A percentile compares a stretch with the other conserved stretches of the same genome.
Conservation (phyloP, 352 stramenopile genomes). For the Pythium biforme region DNA sequence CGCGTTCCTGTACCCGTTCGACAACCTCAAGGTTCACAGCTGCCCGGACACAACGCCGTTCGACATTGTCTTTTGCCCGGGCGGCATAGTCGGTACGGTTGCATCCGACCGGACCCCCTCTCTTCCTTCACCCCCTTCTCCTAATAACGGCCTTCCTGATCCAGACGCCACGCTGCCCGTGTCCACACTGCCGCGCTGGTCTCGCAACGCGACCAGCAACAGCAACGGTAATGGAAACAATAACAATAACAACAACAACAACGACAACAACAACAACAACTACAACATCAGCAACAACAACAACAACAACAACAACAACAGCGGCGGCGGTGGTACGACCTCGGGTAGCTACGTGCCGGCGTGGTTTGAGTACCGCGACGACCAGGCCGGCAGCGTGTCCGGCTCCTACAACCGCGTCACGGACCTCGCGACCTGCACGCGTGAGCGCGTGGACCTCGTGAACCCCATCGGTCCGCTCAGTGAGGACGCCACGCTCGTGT, state of each 20-base stretch:
- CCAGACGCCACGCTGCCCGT: background rate
- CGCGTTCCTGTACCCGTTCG: slow-evolving; percentile 32
- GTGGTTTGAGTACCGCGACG: slow-evolving; percentile 18
- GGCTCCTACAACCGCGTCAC: slow-evolving; percentile 19
- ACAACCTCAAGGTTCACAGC: slow-evolving; percentile 34
- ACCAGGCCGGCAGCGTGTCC: slow-evolving; percentile 21
- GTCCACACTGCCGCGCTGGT: background rate
- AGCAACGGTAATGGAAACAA: background rate
- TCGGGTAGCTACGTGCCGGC: slow-evolving; percentile 11
- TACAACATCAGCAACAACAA: background rate
- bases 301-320: background rate
- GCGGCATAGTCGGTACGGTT: slow-evolving; percentile 1
- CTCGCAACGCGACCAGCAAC: background rate
- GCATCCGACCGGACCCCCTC: background rate
- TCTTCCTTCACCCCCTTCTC: background rate
- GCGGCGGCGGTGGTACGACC: too few relatives aligned
- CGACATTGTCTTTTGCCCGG: slow-evolving; percentile 40
- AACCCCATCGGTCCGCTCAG: slow-evolving; percentile 41
- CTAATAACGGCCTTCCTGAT: background rate
- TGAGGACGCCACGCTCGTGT: slow-evolving; percentile 59
- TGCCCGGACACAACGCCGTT: slow-evolving; percentile 35
- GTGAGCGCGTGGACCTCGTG: slow-evolving; percentile 3
- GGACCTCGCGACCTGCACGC: slow-evolving; percentile 6
- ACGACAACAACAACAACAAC: background rate
- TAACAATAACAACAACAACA: background rate